Evolutionary conservation across 2,329 filamentous ascomycete species (phyloP), one percentile per base, ranked within the genome.

Genomic region (Ascochyta viciae-villosae): DNA sequence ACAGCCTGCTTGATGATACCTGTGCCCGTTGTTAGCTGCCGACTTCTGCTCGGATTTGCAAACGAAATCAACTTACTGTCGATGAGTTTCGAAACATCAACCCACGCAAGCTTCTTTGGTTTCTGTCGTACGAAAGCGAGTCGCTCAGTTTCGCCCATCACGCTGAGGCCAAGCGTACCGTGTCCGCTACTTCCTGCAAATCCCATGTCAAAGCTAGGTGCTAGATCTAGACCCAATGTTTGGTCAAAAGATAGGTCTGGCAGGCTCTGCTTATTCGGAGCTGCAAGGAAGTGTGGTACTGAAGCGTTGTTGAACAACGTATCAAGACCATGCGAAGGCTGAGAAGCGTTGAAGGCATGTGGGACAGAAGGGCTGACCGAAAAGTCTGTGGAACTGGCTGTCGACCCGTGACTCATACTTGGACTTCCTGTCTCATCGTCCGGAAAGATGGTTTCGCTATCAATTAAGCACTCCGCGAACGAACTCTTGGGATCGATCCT

Each of bases 401-500:
- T 53, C 40, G 49, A 50, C 4, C 35, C 48, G 12, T 27, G 41
- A n/a, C 43, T 44, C 12, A 58, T 39, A 4, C 45, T 50, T 12
- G 50, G 46, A 8, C 31, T 40, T 5, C n/a, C 6, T 3, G 39
- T 34, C 4, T 57, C 59, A 10, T 58, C 57, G 8, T 67, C 67
- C 6, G 39, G 37, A n/a, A 12, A 10, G 10, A n/a, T 24, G 6
- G 13, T 16, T 0, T 68, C 67, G n/a, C 72, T 69, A 6, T 74
- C 61, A 8, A 71, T 26, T 2, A 64, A 16, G 82, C 8, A 83
- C 83, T 43, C 82, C 1, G 89, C 79, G 50, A 84, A 87, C 16
- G 89, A 87, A 9, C 83, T 80, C 9, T 80, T 78, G 0, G 83
- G 81, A 9, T 88, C 83, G 47, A 92, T 86, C 41, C 79, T 71